These are phyloP conservation scores for Globisporangium irregulare DNA, from an alignment of 352 stramenopile species.

Conservation along the genomic window DNA sequence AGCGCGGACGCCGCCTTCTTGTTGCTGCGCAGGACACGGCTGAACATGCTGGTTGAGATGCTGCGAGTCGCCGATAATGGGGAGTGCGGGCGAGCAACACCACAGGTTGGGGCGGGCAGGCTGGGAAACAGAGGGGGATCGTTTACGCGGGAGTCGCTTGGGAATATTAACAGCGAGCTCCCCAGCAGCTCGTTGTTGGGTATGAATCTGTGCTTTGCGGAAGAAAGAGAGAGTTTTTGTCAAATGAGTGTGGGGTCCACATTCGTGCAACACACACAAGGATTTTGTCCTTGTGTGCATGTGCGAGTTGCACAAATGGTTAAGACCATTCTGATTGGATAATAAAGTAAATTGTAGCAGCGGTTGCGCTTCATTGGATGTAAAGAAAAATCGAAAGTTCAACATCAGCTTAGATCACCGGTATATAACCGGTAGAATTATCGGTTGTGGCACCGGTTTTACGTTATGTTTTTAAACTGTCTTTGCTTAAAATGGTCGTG, in stretches of 20 bases:
- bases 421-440: not conserved
- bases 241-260: not conserved
- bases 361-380: not conserved
- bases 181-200: not conserved
- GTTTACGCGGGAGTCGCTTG: slow-evolving; percentile 4
- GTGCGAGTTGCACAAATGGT: too few relatives aligned
- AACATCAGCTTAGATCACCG: not conserved
- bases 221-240: not conserved
- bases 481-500: too few relatives aligned
- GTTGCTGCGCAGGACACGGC: slow-evolving; percentile 37
- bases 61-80: not conserved
- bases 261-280: not conserved
- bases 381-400: slow-evolving; percentile 3
- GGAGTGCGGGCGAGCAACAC: slow-evolving; percentile 8
- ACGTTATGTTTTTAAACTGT: too few relatives aligned
- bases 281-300: not conserved
- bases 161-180: not conserved
- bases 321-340: not conserved
- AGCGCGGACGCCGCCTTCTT: slow-evolving; percentile 34
- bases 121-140: not conserved
- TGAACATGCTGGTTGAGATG: slow-evolving; percentile 41
- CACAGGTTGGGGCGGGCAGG: slow-evolving; percentile 9
- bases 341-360: not conserved
- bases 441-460: too few relatives aligned
- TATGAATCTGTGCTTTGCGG: not conserved